Conservation (phyloP, 805 yeast species). For the Hanseniaspora occidentalis region DNA sequence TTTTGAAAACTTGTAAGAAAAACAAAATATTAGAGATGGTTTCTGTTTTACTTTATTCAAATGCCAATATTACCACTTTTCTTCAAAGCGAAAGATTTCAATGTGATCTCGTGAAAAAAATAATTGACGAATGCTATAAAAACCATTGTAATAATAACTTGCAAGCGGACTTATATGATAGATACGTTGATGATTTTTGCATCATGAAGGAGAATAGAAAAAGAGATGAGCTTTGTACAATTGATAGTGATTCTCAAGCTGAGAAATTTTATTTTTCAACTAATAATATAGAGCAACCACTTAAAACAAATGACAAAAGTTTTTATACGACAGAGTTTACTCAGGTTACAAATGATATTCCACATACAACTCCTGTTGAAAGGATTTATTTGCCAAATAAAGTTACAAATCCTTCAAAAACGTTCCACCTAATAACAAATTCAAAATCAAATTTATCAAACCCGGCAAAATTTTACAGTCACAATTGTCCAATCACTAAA, state of each 20-base stretch:
- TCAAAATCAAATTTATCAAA: no score
- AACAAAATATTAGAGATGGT: slow-evolving; percentile 3
- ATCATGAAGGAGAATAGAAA: neutral
- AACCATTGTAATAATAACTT: slow-evolving; percentile 1
- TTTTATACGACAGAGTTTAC: neutral
- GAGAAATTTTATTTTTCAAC: neutral
- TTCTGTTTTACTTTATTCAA: slow-evolving; percentile 2
- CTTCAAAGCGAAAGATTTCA: slow-evolving; percentile 1
- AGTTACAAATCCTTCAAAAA: neutral
- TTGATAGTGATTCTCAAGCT: neutral
- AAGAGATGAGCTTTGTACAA: no score
- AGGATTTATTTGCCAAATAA: neutral
- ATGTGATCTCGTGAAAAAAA: slow-evolving; percentile 2
- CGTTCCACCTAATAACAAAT: neutral
- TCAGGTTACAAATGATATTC: neutral
- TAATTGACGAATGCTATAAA: neutral
- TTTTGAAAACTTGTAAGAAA: slow-evolving; percentile 2
- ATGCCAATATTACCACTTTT: slow-evolving; percentile 2
- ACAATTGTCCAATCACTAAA: no score
- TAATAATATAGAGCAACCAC: neutral
- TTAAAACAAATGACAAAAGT: neutral
- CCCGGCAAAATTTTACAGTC: no score
- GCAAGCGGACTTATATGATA: neutral
- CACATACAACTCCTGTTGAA: neutral
- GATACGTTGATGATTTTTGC: slow-evolving; percentile 2